Conservation (phyloP, 2,329 filamentous ascomycete species). For the Diaporthe sp. region DNA sequence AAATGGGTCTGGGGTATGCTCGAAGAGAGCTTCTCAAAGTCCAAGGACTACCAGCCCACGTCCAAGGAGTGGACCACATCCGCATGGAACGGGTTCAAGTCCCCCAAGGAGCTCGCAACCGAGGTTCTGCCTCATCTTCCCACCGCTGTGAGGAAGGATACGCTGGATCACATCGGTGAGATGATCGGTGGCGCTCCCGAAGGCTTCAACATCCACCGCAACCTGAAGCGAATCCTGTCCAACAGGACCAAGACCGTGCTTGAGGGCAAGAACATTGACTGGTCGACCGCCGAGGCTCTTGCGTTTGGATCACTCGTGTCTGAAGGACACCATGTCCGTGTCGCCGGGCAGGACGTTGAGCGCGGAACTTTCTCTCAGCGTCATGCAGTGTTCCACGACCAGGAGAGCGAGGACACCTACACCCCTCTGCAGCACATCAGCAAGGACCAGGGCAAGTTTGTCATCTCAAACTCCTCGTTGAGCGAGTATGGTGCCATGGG, state of each 20-base stretch:
- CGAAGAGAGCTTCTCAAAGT: slow-evolving; percentile 96
- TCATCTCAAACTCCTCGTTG: slow-evolving; percentile 95
- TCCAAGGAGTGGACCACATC: slow-evolving; percentile 99
- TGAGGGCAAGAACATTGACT: slow-evolving; percentile 96
- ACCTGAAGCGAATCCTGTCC: slow-evolving; percentile 94
- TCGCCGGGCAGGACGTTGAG: slow-evolving; percentile 98
- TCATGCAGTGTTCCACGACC: slow-evolving; percentile 97
- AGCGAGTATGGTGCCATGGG: slow-evolving; percentile 82
- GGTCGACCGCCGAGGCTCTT: slow-evolving; percentile 95
- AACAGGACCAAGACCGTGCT: slow-evolving; percentile 92
- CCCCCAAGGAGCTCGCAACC: slow-evolving; percentile 94
- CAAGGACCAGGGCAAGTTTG: slow-evolving; percentile 94
- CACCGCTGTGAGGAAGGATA: slow-evolving; percentile 81
- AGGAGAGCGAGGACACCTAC: slow-evolving; percentile 93
- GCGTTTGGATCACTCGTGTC: slow-evolving; percentile 92
- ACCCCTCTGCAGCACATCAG: slow-evolving; percentile 91
- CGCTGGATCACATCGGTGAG: slow-evolving; percentile 84
- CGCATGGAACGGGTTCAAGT: slow-evolving; percentile 99
- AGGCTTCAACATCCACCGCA: slow-evolving; percentile 90
- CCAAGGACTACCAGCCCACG: slow-evolving; percentile 96
- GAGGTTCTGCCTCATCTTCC: slow-evolving; percentile 94
- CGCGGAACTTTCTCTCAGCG: slow-evolving; percentile 99
- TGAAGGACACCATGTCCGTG: slow-evolving; percentile 96
- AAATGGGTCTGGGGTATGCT: slow-evolving; percentile 99
- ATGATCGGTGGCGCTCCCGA: slow-evolving; percentile 85